Evolutionary conservation across 2,329 filamentous ascomycete genomes (phyloP), one percentile per base, ranked within the genome.

Genomic region (Microdochium trichocladiopsis): DNA sequence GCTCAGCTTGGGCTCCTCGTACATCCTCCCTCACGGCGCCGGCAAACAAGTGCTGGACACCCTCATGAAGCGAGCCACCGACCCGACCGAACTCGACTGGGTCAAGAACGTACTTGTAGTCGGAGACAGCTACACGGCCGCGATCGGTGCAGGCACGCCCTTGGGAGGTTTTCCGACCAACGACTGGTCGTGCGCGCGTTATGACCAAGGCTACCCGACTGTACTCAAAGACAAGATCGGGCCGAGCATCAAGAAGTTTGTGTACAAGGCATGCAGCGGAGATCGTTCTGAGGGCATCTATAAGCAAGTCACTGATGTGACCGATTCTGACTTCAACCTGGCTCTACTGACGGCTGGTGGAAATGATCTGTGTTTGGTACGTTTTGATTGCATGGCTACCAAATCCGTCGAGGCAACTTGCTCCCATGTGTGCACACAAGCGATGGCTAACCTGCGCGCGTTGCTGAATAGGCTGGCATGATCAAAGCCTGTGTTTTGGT

Each of bases 361-460:
- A 1, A 64, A 64, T 24, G 61, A 64, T 47, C 47, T 62, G 3
- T 63, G 61, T 45, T 53, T 64, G 47, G 58, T 60, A 45, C 47
- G 47, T 56, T 14, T 9, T 8, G 14, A 33, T 9, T 8, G 14
- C 28, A 33, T 33, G 28, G 8, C 28, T 8, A 14, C 14, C 8
- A 9, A 9, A 14, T 8, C 14, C 8, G 28, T 33, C 14, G 28
- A 33, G 28, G n/a, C n/a, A n/a, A n/a, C n/a, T n/a, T n/a, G n/a
- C n/a, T n/a, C n/a, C n/a, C n/a, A n/a, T n/a, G n/a, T n/a, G n/a
- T n/a, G n/a, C n/a, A n/a, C n/a, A n/a, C n/a, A n/a, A n/a, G n/a
- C n/a, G n/a, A n/a, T n/a, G n/a, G 14, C 28, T 9, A 9, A 14
- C 28, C 14, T 8, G 14, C 28, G 14, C 8, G 8, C 28, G 14